Evolutionary conservation across 2,329 filamentous ascomycete species (phyloP), one percentile per base, ranked within the genome.

Genomic region (Sporothrix dimorphospora): DNA sequence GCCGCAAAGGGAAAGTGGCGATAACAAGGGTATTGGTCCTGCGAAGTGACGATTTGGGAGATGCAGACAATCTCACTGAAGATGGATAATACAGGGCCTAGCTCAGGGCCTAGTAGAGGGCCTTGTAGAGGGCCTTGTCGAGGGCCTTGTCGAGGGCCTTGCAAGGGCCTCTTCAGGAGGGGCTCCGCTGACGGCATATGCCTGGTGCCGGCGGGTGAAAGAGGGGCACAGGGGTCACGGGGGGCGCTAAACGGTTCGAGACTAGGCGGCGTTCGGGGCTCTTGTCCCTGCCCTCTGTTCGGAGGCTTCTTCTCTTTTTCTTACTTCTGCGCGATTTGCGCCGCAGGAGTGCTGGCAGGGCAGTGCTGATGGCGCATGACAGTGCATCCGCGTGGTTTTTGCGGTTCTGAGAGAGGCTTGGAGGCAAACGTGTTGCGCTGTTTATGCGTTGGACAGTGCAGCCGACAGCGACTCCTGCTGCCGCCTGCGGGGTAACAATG

Each of bases 381-480:
- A 61, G 30, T 40, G 57, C 34, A 42, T 24, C 38, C 38, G 59
- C 59, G 59, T 65, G 59, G 59, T 65, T 65, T 65, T 45, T 42
- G 59, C 59, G 59, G 38, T 42, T 42, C 14, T 38, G 38, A 19
- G 27, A 14, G 24, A 30, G 3, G 6, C 38, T 45, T 27, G 59
- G 16, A 19, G 1, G 7, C 38, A 27, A 45, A 45, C 59, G 21
- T 45, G 53, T 14, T 57, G 53, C 53, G 53, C 53, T 34, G 27
- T 57, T 57, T 57, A 57, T 57, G 53, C 53, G 53, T 19, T 57
- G 7, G 19, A 34, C 53, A 21, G 51, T 53, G 14, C 12, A 19
- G 1, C 27, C 12, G 53, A 57, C 3, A 55, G 21, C 14, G 24
- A 34, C 30, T 34, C 30, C 3, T 34, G n/a, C 6, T 34, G 30